phyloP scores from a whole-genome alignment of 2,329 filamentous ascomycete genomes.

The Penicillium sp. region DNA sequence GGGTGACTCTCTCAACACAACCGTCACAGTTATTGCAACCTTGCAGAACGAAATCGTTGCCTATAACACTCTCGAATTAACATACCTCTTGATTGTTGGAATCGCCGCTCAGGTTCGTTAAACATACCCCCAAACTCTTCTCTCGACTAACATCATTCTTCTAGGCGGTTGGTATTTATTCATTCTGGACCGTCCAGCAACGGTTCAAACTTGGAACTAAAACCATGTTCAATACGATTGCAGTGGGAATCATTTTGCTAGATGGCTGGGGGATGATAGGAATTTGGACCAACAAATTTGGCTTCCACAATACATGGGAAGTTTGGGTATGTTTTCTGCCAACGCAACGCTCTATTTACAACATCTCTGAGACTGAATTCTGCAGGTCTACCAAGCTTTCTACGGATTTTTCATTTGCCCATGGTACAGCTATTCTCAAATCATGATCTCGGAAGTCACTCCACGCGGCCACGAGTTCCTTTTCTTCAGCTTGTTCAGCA shows the following conservation, averaged over 20 bases:
- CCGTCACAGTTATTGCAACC: constrained; percentile 67
- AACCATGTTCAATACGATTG: constrained; percentile 68
- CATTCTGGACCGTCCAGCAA: constrained; percentile 64
- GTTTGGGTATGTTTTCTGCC: constrained; percentile 46
- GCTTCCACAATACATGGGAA: constrained; percentile 58
- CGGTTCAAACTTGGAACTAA: constrained; percentile 63
- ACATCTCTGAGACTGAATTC: neutral
- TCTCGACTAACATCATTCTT: neutral
- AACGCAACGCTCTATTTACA: neutral
- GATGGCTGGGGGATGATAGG: constrained; percentile 62
- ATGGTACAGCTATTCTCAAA: constrained; percentile 71
- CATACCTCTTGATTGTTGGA: constrained; percentile 67
- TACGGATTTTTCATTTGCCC: constrained; percentile 69
- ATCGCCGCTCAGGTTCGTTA: constrained; percentile 61
- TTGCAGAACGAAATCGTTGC: constrained; percentile 66
- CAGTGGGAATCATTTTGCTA: constrained; percentile 62
- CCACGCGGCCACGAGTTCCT: constrained; percentile 69
- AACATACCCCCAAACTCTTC: no score
- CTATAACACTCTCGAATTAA: constrained; percentile 66
- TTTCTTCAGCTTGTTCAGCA: constrained; percentile 70
- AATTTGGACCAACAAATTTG: constrained; percentile 57
- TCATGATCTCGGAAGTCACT: constrained; percentile 71
- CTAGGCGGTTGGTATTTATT: constrained; percentile 58
- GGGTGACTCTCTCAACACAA: constrained; percentile 71
- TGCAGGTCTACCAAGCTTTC: constrained; percentile 51